Base-by-base conservation (phyloP, 192 early-diverging fungal genomes). In the Backusella liffmaniae region DNA sequence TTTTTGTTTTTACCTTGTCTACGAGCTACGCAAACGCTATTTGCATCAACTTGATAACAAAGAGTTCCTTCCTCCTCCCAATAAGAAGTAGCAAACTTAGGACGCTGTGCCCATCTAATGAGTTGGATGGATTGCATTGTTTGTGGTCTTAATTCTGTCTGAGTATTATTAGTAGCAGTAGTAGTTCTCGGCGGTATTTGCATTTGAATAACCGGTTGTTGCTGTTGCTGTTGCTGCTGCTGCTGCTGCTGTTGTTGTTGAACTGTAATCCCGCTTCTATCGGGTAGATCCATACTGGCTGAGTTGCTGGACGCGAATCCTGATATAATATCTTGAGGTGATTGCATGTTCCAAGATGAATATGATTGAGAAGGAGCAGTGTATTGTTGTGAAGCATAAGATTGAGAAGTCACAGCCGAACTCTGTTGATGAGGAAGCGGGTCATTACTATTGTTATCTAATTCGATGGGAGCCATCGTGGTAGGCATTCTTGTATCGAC, bases 1-100 rank as follows among this genome's bases (percentile, higher is more conserved):
- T 46, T 5, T 21, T 37, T 34, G 9, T 32, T 65, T 29, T 78
- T 73, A 82, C 80, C 80, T 75, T 85, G 76, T 70, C 90, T 84
- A 79, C 90, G 81, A 18, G 90, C 86, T 37, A 91, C 87, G 70
- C 88, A 91, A 23, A 89, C 85, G 9, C 88, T 86, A 81, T 84
- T 80, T 44, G 84, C 87, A 76, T 91, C 88, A 66, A 91, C 86
- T 79, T 91, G 90, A 78, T 91, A 91, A 67, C 86, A 88, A 41
- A 91, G 69, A 21, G 89, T 91, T 44, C 84, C 84, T 81, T 91
- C 89, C 82, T 91, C 89, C 69, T 91, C 89, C 89, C 89, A 91
- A 70, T 88, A 81, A 66, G 88, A 87, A 5, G 89, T 91, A 37
- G 89, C 84, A 10, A 82, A 46, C 34, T 77, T 77, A 13, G 72